Base-by-base conservation (phyloP, 164 flowering plant genomes). In the Amborella trichopoda region DNA sequence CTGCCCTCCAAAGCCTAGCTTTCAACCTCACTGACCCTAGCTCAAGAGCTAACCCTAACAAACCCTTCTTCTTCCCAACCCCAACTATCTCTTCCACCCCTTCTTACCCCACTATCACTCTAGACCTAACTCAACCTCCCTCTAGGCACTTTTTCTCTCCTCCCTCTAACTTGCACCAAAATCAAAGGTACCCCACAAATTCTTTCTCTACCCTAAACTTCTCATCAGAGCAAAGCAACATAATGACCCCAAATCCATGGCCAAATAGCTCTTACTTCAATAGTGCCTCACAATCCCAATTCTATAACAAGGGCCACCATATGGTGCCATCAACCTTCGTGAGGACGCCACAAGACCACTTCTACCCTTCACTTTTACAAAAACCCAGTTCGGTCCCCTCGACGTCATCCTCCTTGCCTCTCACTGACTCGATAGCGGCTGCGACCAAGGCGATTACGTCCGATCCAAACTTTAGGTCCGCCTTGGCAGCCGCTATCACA, bases 361-460 rank as follows among this genome's bases (percentile, higher is more conserved):
- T 75, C n/a, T 75, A 65, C 28, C 79, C 73, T 40, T 40, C 71
- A 26, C 62, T 58, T 63, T 46, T 67, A 48, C 79, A 64, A 39
- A 73, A 73, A 28, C 56, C 34, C 36, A 59, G 55, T 28, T 21
- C 26, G 18, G 39, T 25, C 39, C 50, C 64, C 23, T 44, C 56
- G 2, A 1, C 45, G 25, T 38, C 41, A 9, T 38, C 41, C 17
- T 56, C 57, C 19, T 58, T 52, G 39, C n/a, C 55, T 24, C 32
- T 60, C 21, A 41, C 62, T 1, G 83, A 74, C 1, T 53, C 74
- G 0, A 62, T 90, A 41, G 84, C 77, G 0, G 94, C 94, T 2
- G 90, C 95, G 3, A 80, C 88, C 0, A 90, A 83, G 62, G 97
- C 77, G 3, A 73, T 90, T 45, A 72, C 95, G 11, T 66, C 89